Evolutionary conservation across 352 stramenopile species (phyloP).

Genomic region (Pythium guiyangense): DNA sequence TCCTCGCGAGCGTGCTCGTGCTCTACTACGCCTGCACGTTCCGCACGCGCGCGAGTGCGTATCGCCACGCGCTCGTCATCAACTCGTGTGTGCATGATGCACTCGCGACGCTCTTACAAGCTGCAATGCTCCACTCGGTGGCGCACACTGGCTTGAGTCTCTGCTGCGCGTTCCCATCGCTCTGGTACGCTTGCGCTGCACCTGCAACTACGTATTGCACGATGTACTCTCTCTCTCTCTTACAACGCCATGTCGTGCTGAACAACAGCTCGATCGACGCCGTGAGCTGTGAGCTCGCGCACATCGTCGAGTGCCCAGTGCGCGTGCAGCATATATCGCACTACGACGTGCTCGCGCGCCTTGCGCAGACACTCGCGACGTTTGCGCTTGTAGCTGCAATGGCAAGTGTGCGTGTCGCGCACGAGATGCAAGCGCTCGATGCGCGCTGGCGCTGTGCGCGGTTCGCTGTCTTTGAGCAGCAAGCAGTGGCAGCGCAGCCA

Average conservation of each 20-base stretch:
- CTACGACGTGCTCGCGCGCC: conserved; percentile 35
- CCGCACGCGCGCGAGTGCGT: conserved; percentile 25
- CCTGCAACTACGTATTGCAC: background rate
- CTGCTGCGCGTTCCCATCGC: conserved; percentile 43
- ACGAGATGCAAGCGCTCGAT: conserved; percentile 35
- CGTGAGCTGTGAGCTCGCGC: conserved; percentile 22
- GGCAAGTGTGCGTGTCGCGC: conserved; percentile 32
- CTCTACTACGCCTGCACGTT: conserved; percentile 69
- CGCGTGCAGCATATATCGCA: conserved; percentile 20
- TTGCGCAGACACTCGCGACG: conserved; percentile 39
- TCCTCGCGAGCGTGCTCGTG: conserved; percentile 34
- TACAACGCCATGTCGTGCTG: background rate
- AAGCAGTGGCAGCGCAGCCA: background rate
- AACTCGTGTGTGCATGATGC: conserved; percentile 55
- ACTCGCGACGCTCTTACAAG: conserved; percentile 31
- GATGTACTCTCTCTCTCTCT: background rate
- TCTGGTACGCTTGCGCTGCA: conserved; percentile 30
- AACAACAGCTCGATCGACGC: conserved; percentile 33
- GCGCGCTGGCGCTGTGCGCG: conserved; percentile 33
- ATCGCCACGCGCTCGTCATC: conserved; percentile 44
- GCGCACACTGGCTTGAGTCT: conserved; percentile 42
- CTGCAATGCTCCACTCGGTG: conserved; percentile 34
- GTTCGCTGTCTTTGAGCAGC: conserved; percentile 35
- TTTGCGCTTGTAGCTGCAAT: conserved; percentile 34
- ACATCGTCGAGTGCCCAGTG: conserved; percentile 38